phyloP scores from a whole-genome alignment of 805 yeast species.

The Myxozyma melibiosi region DNA sequence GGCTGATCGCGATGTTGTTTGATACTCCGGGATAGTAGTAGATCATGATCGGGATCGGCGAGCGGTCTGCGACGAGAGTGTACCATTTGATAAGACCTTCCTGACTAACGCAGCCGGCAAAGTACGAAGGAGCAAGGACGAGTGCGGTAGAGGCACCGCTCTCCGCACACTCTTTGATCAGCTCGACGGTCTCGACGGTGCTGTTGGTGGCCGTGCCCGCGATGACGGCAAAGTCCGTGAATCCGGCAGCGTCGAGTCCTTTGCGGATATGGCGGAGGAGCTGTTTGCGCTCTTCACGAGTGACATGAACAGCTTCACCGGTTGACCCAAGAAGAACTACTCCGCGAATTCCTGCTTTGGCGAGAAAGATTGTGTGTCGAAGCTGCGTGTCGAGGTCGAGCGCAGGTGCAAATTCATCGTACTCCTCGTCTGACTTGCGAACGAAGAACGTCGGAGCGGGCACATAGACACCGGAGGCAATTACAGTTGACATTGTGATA shows the following conservation, averaged over 20 bases:
- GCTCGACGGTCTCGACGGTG: constrained; percentile 49
- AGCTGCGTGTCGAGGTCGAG: constrained; percentile 52
- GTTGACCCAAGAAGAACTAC: constrained; percentile 56
- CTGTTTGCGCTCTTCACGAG: constrained; percentile 48
- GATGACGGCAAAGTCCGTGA: constrained; percentile 47
- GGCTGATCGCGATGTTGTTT: constrained; percentile 46
- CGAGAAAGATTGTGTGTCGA: constrained; percentile 49
- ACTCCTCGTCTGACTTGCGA: constrained; percentile 39
- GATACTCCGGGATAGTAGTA: constrained; percentile 57
- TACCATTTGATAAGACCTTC: constrained; percentile 52
- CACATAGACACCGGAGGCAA: constrained; percentile 48
- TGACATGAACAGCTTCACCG: constrained; percentile 57
- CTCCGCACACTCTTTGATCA: constrained; percentile 35
- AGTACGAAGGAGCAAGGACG: constrained; percentile 52
- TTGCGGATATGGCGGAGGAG: constrained; percentile 38
- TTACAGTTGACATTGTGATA: no score
- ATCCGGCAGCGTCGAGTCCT: constrained; percentile 44
- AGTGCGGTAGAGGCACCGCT: constrained; percentile 40
- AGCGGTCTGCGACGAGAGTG: constrained; percentile 48
- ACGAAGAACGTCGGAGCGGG: constrained; percentile 61
- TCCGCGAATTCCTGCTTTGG: constrained; percentile 52
- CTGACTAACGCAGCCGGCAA: constrained; percentile 50
- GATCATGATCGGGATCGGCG: constrained; percentile 49
- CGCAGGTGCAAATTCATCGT: constrained; percentile 11
- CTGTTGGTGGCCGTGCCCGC: constrained; percentile 56